phyloP scores from a whole-genome alignment of 257 asterid species.

The Penstemon davidsonii region DNA sequence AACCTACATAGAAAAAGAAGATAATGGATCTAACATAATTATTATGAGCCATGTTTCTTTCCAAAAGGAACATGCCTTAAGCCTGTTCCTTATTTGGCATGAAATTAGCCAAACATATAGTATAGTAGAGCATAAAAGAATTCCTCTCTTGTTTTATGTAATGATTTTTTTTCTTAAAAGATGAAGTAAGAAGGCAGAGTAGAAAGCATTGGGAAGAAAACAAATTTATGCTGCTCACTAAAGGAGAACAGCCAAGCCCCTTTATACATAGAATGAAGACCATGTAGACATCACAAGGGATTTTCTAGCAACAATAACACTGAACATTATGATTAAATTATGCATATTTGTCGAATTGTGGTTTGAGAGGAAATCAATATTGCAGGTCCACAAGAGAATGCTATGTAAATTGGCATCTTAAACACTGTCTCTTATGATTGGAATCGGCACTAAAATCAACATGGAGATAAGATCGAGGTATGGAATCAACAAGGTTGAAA shows the following conservation, averaged over 20 bases:
- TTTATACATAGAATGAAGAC: neutral
- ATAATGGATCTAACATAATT: constrained; percentile 12
- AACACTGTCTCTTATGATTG: neutral
- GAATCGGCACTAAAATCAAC: neutral
- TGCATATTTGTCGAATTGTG: neutral
- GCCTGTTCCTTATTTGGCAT: constrained; percentile 18
- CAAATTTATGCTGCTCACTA: neutral
- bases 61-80: constrained; percentile 12
- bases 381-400: neutral
- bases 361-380: no score
- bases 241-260: neutral
- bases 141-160: neutral
- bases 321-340: neutral
- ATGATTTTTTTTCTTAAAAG: neutral
- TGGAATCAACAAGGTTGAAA: constrained; percentile 16
- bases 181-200: neutral
- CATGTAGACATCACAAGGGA: neutral
- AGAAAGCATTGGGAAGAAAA: neutral
- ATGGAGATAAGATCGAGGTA: constrained; percentile 15
- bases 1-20: constrained; percentile 56
- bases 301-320: neutral
- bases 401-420: neutral
- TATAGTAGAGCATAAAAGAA: neutral
- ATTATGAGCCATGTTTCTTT: constrained; percentile 14
- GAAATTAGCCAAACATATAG: constrained; percentile 9